These are phyloP conservation scores for Calonectria fujianensis DNA, from an alignment of 2,329 filamentous ascomycete species.

Conservation along the genomic window DNA sequence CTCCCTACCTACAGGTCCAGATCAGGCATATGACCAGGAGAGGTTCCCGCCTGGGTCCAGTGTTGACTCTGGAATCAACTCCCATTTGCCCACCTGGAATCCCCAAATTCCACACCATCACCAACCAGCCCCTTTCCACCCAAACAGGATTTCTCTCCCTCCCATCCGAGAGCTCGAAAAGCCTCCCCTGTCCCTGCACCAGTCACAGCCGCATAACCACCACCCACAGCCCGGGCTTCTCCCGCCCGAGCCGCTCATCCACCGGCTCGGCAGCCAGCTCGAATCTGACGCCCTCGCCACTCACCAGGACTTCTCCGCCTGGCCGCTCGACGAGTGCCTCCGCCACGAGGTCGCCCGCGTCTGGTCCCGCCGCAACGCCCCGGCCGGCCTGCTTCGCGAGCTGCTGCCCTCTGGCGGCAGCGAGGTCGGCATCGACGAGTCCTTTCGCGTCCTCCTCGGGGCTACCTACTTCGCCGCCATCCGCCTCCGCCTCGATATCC, in stretches of 20 bases:
- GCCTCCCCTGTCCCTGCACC: neutral
- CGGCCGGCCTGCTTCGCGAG: slow-evolving; percentile 23
- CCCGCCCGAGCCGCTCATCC: slow-evolving; percentile 24
- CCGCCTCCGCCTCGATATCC: slow-evolving; percentile 14
- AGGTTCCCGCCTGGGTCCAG: neutral
- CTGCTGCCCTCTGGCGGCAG: neutral
- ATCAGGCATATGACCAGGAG: neutral
- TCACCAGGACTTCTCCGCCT: slow-evolving; percentile 7
- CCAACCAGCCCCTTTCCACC: neutral
- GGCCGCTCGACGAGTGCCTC: slow-evolving; percentile 37
- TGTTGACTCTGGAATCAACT: neutral
- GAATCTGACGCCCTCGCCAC: slow-evolving; percentile 31
- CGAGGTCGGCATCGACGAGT: neutral
- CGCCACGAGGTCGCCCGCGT: slow-evolving; percentile 29
- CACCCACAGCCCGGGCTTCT: neutral
- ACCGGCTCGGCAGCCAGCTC: slow-evolving; percentile 30
- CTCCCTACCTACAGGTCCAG: neutral
- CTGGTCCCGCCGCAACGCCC: slow-evolving; percentile 34
- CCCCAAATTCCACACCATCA: neutral
- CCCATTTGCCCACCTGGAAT: neutral
- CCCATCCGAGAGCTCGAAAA: slow-evolving; percentile 8
- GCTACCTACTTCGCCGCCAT: slow-evolving; percentile 34
- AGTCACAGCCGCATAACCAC: neutral
- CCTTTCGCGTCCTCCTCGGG: slow-evolving; percentile 28
- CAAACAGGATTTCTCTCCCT: neutral